These are phyloP conservation scores for Dovyalis caffra DNA, from an alignment of 345 rosid genomes.

Conservation along the genomic window DNA sequence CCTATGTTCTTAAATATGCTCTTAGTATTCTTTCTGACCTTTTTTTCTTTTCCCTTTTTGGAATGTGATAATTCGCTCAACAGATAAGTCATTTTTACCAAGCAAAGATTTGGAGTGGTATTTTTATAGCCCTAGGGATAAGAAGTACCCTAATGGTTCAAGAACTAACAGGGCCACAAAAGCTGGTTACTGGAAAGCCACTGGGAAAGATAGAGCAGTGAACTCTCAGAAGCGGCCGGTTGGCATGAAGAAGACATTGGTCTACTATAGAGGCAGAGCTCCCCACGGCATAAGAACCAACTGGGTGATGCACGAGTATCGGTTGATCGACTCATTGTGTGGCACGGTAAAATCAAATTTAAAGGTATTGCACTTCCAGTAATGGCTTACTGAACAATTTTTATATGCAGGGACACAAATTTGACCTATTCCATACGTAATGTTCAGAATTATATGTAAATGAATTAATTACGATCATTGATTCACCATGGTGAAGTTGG, in stretches of 20 bases:
- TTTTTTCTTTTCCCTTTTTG: not conserved
- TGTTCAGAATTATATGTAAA: not conserved
- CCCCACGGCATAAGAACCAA: slow-evolving; percentile 57
- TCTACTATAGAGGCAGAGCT: slow-evolving; percentile 65
- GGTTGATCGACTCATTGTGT: slow-evolving; percentile 37
- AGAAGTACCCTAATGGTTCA: slow-evolving; percentile 77
- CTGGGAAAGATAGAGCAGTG: slow-evolving; percentile 58
- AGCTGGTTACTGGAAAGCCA: slow-evolving; percentile 79
- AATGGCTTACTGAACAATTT: too few species aligned
- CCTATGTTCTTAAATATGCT: not conserved
- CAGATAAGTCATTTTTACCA: slow-evolving; percentile 67
- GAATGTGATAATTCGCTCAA: not conserved
- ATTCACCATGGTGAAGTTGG: not conserved
- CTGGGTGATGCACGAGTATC: slow-evolving; percentile 87
- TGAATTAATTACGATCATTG: not conserved
- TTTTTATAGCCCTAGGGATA: slow-evolving; percentile 72
- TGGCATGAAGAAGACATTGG: slow-evolving; percentile 83
- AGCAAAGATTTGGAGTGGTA: slow-evolving; percentile 87
- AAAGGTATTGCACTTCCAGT: slow-evolving; percentile 20
- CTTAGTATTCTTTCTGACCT: not conserved
- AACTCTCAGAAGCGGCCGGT: slow-evolving; percentile 46
- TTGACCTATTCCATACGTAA: not conserved
- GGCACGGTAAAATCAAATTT: slow-evolving; percentile 28
- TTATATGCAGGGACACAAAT: not conserved
- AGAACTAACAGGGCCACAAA: slow-evolving; percentile 73